phyloP scores from a whole-genome alignment of 1,139 yeast species.

The Taphrina flavorubra region DNA sequence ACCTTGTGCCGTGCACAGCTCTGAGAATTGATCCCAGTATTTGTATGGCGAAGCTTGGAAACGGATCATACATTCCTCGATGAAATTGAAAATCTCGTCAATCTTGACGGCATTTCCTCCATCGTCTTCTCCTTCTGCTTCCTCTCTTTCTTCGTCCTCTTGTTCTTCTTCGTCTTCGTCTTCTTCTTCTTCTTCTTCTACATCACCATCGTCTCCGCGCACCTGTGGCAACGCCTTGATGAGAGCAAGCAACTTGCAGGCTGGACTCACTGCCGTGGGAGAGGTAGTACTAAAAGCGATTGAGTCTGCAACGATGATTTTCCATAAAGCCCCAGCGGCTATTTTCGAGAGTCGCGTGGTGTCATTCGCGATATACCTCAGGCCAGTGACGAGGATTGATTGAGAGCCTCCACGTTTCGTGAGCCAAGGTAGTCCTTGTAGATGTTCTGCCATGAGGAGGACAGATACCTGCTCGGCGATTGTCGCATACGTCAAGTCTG shows the following conservation, averaged over 20 bases:
- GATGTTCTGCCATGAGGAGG: constrained; percentile 5
- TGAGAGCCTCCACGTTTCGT: constrained; percentile 13
- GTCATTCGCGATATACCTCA: neutral
- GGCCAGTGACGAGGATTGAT: constrained; percentile 7
- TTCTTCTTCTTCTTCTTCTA: neutral
- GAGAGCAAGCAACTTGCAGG: constrained; percentile 12
- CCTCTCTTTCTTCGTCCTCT: too few species aligned
- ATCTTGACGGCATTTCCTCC: neutral
- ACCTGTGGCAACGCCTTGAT: constrained; percentile 7
- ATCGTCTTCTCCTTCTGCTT: too few species aligned
- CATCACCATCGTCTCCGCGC: too few species aligned
- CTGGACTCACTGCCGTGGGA: constrained; percentile 5
- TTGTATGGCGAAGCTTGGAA: constrained; percentile 36
- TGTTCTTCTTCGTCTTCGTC: too few species aligned
- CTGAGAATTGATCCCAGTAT: constrained; percentile 19
- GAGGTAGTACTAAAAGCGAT: constrained; percentile 16
- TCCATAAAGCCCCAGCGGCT: neutral
- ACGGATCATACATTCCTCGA: constrained; percentile 27
- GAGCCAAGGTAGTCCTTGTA: constrained; percentile 21
- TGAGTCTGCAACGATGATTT: constrained; percentile 9
- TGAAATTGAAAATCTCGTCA: neutral
- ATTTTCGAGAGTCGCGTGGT: too few species aligned
- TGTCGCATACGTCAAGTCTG: neutral
- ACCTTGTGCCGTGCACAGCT: neutral
- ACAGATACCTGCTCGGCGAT: constrained; percentile 5